Base-by-base conservation (phyloP, 1,139 yeast genomes). In the Yamadazyma taylorii region DNA sequence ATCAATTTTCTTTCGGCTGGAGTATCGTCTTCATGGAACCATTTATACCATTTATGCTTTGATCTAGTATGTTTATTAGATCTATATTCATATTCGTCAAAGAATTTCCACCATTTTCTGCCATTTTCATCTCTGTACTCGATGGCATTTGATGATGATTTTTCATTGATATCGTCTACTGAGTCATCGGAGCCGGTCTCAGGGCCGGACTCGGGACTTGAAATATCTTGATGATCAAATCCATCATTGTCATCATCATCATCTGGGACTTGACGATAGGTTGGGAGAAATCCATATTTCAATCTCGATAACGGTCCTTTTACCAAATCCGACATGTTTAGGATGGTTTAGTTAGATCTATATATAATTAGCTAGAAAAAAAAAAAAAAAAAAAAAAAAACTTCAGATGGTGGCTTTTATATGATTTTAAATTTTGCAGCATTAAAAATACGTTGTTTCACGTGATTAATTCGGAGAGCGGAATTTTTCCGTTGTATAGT, bases 111-210 rank as follows among this genome's bases (percentile, higher is more conserved):
- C 85, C 86, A 79, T 36, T 70, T 72, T 35, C 85, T 70, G 43
- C 72, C 65, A 10, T 79, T 75, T 52, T 81, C 88, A 54, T 79
- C 85, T 48, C 84, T 63, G 49, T 73, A 78, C 52, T 79, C 85
- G 12, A 49, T n/a, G n/a, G n/a, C n/a, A n/a, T n/a, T n/a, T n/a
- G n/a, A n/a, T n/a, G n/a, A n/a, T n/a, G n/a, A n/a, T n/a, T n/a
- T n/a, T n/a, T n/a, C n/a, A n/a, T n/a, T n/a, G n/a, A n/a, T n/a
- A n/a, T n/a, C n/a, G n/a, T n/a, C n/a, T n/a, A n/a, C 43, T n/a
- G 40, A 42, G 17, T 39, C 45, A 5, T 37, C 41, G n/a, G 11
- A 5, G 26, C 13, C 13, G 6, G n/a, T 11, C 2, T 43, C 46
- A 8, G 21, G 8, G 21, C 8, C 5, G 5, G 21, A 4, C 37